Percentiles rank a stretch among this genome's conserved stretches.
These are phyloP conservation scores for Asterophora parasitica DNA, from an alignment of 768 basidiomycete genomes.

Conservation along the genomic window DNA sequence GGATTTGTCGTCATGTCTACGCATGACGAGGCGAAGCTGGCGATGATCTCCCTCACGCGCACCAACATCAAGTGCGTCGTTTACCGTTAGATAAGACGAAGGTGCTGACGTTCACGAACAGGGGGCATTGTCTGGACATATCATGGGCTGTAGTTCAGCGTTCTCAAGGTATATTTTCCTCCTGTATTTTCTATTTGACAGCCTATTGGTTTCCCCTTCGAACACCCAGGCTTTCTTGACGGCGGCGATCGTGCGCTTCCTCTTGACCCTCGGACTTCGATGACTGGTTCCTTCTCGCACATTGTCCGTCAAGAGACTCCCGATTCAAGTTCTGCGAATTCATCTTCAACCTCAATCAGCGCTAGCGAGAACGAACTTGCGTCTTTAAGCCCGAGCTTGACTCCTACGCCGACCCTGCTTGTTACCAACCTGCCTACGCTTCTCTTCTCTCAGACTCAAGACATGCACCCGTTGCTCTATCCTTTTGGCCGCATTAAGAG, in stretches of 20 bases:
- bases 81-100: neutral
- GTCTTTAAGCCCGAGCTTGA: slow-evolving; percentile 27
- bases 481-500: slow-evolving; percentile 69
- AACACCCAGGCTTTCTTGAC: slow-evolving; percentile 62
- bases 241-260: slow-evolving; percentile 73
- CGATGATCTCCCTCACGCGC: slow-evolving; percentile 63
- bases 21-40: slow-evolving; percentile 65
- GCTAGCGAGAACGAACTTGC: slow-evolving; percentile 25
- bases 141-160: slow-evolving; percentile 89
- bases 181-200: neutral
- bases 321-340: slow-evolving; percentile 24
- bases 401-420: slow-evolving; percentile 49
- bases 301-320: slow-evolving; percentile 17
- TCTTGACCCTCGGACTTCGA: slow-evolving; percentile 40
- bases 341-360: slow-evolving; percentile 30
- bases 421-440: slow-evolving; percentile 63
- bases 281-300: slow-evolving; percentile 19
- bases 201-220: neutral
- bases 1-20: slow-evolving; percentile 80
- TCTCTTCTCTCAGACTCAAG: slow-evolving; percentile 61
- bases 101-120: slow-evolving; percentile 20
- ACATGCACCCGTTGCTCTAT: slow-evolving; percentile 68
- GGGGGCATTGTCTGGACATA: slow-evolving; percentile 73
- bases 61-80: slow-evolving; percentile 59
- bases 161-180: slow-evolving; percentile 54